These are phyloP conservation scores for Sphaerostilbella broomeana DNA, from an alignment of 2,329 filamentous ascomycete genomes.

Conservation along the genomic window DNA sequence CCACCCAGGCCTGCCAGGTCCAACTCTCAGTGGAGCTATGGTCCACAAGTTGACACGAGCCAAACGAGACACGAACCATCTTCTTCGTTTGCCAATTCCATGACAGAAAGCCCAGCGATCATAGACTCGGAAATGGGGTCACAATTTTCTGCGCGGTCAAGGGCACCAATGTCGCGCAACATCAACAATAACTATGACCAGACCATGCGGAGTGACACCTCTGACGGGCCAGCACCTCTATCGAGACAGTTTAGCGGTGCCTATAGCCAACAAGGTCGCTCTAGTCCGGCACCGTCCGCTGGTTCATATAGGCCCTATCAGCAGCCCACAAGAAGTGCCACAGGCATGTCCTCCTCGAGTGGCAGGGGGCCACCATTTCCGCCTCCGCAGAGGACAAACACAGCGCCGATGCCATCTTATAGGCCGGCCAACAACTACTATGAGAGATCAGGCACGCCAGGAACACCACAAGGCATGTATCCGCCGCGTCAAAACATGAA, in stretches of 20 bases:
- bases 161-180: conserved; percentile 7
- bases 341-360: conserved; percentile 26
- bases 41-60: conserved; percentile 14
- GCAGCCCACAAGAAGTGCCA: conserved; percentile 32
- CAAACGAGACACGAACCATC: conserved; percentile 15
- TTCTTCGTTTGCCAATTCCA: conserved; percentile 14
- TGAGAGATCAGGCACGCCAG: conserved; percentile 23
- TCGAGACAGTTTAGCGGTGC: no score
- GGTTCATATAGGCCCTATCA: conserved; percentile 18
- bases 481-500: conserved; percentile 2
- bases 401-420: conserved; percentile 32
- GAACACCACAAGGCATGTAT: conserved; percentile 20
- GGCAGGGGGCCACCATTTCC: conserved; percentile 19
- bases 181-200: conserved; percentile 4
- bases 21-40: conserved; percentile 30
- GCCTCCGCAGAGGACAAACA: conserved; percentile 41
- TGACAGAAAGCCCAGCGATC: conserved; percentile 26
- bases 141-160: conserved; percentile 25
- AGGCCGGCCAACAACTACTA: conserved; percentile 19
- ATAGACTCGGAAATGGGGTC: conserved; percentile 24
- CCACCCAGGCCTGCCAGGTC: conserved; percentile 27
- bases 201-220: no score
- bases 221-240: no score
- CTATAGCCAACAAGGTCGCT: conserved; percentile 1
- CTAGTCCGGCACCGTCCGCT: conserved; percentile 13